Percentiles rank a stretch among this genome's conserved stretches.
phyloP scores from a whole-genome alignment of 1,139 yeast genomes.

The Blastobotrys petasosporus region DNA sequence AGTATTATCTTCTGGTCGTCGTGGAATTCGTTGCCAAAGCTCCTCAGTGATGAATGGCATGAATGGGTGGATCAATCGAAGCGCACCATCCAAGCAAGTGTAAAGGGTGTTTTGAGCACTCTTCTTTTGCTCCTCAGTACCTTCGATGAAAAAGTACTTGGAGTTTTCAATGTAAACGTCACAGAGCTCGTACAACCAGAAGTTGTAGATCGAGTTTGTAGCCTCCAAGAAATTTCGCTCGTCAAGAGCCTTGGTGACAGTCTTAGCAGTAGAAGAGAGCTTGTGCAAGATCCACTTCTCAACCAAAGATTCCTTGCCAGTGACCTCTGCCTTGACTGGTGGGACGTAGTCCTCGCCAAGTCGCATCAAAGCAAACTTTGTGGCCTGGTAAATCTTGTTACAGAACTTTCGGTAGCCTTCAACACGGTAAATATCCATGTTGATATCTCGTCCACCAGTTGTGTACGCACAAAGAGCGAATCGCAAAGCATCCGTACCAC shows the following conservation, averaged over 20 bases:
- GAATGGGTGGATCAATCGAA: constrained; percentile 91
- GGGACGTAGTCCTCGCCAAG: constrained; percentile 85
- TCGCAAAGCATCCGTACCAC: constrained; percentile 98
- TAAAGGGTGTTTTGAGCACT: constrained; percentile 93
- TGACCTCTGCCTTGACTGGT: constrained; percentile 51
- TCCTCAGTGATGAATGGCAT: constrained; percentile 98
- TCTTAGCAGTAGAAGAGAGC: constrained; percentile 63
- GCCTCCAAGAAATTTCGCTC: constrained; percentile 84
- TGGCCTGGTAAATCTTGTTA: constrained; percentile 98
- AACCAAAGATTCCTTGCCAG: constrained; percentile 85
- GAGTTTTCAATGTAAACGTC: constrained; percentile 98
- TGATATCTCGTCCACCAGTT: constrained; percentile 97
- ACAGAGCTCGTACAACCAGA: constrained; percentile 92
- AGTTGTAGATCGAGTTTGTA: constrained; percentile 80
- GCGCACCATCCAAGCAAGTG: constrained; percentile 87
- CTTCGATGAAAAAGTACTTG: constrained; percentile 85
- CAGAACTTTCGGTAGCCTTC: constrained; percentile 99
- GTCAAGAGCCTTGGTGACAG: constrained; percentile 62
- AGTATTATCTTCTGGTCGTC: constrained; percentile 65
- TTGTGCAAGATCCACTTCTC: constrained; percentile 96
- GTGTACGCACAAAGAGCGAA: constrained; percentile 98
- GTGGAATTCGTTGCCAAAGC: constrained; percentile 98
- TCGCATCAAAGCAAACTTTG: constrained; percentile 91
- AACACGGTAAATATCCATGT: constrained; percentile 90
- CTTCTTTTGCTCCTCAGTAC: constrained; percentile 72